These are phyloP conservation scores for Oidiodendron maius DNA, from an alignment of 495 filamentous ascomycete species.

Conservation along the genomic window DNA sequence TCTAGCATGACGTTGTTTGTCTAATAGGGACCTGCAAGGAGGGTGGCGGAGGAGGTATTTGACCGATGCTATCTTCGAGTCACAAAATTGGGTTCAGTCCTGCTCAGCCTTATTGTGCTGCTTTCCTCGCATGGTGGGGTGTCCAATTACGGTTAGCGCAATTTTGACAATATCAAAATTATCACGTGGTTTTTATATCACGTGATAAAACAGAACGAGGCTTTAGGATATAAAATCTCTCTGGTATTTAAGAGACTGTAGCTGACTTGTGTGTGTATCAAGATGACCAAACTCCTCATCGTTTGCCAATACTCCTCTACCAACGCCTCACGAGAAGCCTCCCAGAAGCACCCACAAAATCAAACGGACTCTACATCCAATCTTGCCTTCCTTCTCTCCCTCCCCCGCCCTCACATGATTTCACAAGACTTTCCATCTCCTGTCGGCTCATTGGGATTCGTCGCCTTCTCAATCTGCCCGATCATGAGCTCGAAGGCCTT, in stretches of 20 bases:
- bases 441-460: conserved; percentile 80
- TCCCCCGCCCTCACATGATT: conserved; percentile 59
- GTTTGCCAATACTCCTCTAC: not conserved
- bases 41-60: not conserved
- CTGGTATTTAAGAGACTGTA: not conserved
- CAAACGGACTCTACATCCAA: not conserved
- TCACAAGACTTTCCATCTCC: conserved; percentile 69
- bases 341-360: conserved; percentile 4
- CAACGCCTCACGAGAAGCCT: conserved; percentile 2
- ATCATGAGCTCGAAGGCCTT: conserved; percentile 95
- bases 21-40: not conserved
- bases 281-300: not conserved
- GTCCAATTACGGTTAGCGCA: not conserved
- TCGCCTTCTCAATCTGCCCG: conserved; percentile 86
- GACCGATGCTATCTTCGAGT: too few species aligned
- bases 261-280: not conserved
- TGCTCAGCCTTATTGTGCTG: not conserved
- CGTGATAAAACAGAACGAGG: too few species aligned
- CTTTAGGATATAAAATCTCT: not conserved
- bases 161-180: too few species aligned
- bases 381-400: not conserved
- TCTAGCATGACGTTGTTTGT: conserved; percentile 43
- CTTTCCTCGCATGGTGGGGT: conserved; percentile 4
- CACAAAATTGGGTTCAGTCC: too few species aligned
- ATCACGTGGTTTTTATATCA: too few species aligned